Evolutionary conservation across 202 grass and related monocot genomes (phyloP), one percentile per base, ranked within the genome.

Genomic region (Thinopyrum obtusiflorum): DNA sequence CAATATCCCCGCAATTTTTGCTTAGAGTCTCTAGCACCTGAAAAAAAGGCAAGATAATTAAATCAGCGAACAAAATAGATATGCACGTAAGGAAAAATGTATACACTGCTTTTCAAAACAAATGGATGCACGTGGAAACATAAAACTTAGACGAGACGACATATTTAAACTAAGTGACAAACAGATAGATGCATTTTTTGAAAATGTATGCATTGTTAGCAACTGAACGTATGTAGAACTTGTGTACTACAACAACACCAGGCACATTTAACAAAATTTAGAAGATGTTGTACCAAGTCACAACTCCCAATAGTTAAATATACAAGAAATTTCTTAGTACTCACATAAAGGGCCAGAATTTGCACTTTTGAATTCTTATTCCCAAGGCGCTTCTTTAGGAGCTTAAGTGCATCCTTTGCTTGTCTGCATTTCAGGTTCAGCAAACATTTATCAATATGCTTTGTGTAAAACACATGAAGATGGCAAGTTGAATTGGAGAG

Each of bases 21-120:
- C 97, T 99, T 90, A 97, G 83, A 74, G 97, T 97, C 86, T 99
- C 97, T 72, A 99, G 74, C 79, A 91, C 97, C 97, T 99, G 80
- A 80, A 75, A 74, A 86, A 47, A 46, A 6, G 2, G 13, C 47
- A 73, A 13, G 20, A 21, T 59, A 21, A 90, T 23, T 32, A 57
- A 55, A 74, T 73, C 57, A 88, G 31, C 20, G 60, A 64, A 79
- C 21, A 42, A 80, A 69, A 69, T 2, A 83, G 33, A 75, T 11
- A 80, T 61, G 33, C 57, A 61, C 10, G 15, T 51, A 17, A 66
- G 55, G 0, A 1, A 73, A 75, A 68, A 29, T 26, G 33, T 33
- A 5, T 18, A 35, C 4, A 7, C 8, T 31, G n/a, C 11, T 78
- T 80, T 1, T 11, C 53, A 65, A 61, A 73, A 78, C 31, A 67